A percentile compares a stretch with the other conserved stretches of the same genome.
Conservation (phyloP, 371 early-diverging fungal species). For the Rozella allomycis region DNA sequence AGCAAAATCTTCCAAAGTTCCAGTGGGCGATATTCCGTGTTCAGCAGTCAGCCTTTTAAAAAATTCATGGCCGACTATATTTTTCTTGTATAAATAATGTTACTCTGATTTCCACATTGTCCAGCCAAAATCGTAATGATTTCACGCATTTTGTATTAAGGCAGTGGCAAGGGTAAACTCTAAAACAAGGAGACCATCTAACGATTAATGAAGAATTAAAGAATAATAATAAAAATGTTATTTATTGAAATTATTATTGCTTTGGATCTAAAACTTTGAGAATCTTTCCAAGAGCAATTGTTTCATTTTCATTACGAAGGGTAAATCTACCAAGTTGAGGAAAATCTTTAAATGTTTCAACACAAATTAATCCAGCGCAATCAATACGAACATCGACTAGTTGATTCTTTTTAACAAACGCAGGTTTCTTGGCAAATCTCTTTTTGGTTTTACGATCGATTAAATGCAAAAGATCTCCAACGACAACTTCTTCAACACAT, state of each 20-base stretch:
- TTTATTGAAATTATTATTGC: too few relatives aligned
- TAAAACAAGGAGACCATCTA: too few relatives aligned
- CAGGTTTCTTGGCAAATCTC: constrained; percentile 65
- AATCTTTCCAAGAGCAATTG: constrained; percentile 1
- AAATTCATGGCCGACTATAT: constrained; percentile 68
- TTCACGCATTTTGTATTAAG: too few relatives aligned
- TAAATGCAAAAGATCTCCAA: constrained; percentile 55
- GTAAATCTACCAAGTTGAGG: constrained; percentile 90
- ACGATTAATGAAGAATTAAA: too few relatives aligned
- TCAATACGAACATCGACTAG: constrained; percentile 64
- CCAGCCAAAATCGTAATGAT: constrained; percentile 86
- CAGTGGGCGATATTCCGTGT: constrained; percentile 67
- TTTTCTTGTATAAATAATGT: background rate
- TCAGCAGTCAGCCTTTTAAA: constrained; percentile 75
- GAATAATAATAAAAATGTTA: too few relatives aligned
- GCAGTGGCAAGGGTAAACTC: too few relatives aligned
- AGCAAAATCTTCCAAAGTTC: constrained; percentile 62
- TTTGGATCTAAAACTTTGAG: background rate
- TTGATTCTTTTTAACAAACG: constrained; percentile 72
- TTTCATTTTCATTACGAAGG: constrained; percentile 67
- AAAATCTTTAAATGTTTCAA: constrained; percentile 71
- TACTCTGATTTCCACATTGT: constrained; percentile 93
- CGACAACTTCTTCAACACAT: constrained; percentile 59
- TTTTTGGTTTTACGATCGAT: constrained; percentile 47
- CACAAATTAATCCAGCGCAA: constrained; percentile 42